Percentiles rank a stretch among this genome's conserved stretches.
phyloP scores from a whole-genome alignment of 2,329 filamentous ascomycete genomes.

The Colletotrichum scovillei region DNA sequence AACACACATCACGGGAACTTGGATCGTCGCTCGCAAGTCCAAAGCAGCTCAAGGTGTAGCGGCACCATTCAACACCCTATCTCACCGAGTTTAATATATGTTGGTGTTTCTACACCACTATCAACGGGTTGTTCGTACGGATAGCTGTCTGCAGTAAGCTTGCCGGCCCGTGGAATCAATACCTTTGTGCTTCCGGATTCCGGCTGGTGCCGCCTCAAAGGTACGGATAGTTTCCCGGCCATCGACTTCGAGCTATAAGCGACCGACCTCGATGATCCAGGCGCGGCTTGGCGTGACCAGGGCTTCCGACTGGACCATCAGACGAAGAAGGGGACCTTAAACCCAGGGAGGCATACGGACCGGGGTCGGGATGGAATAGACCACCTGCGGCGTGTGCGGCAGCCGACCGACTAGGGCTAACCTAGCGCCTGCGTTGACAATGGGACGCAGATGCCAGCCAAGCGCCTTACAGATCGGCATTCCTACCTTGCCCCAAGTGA shows the following conservation, averaged over 20 bases:
- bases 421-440: slow-evolving; percentile 13
- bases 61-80: not conserved
- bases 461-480: slow-evolving; percentile 13
- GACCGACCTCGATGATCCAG: slow-evolving; percentile 1
- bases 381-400: slow-evolving; percentile 15
- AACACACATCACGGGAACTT: slow-evolving; percentile 2
- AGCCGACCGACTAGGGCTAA: slow-evolving; percentile 20
- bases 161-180: not conserved
- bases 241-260: not conserved
- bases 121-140: too few relatives aligned
- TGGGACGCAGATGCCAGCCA: slow-evolving; percentile 25
- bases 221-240: not conserved
- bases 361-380: slow-evolving; percentile 20
- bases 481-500: not conserved
- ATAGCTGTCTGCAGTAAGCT: not conserved
- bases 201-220: not conserved
- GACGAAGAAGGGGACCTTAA: slow-evolving; percentile 18
- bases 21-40: not conserved
- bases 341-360: slow-evolving; percentile 12
- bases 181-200: not conserved
- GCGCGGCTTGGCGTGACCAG: not conserved
- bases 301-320: slow-evolving; percentile 21
- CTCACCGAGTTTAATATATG: not conserved
- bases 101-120: not conserved
- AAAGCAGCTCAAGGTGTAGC: not conserved